These are phyloP conservation scores for Neocallimastix lanati DNA, from an alignment of 192 early-diverging fungal genomes.

Conservation along the genomic window DNA sequence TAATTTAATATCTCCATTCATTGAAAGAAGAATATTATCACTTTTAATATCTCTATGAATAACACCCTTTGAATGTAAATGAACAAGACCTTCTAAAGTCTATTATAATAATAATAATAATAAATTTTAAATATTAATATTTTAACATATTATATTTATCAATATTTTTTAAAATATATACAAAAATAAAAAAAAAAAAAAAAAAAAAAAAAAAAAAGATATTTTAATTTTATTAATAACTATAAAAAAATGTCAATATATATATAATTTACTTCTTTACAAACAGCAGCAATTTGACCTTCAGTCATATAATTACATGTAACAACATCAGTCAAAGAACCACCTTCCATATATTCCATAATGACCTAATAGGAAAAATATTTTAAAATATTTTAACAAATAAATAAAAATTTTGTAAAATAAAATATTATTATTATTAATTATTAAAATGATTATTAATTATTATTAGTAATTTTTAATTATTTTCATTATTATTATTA, in stretches of 20 bases:
- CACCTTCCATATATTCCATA: slow-evolving; percentile 87
- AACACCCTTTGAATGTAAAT: slow-evolving; percentile 52
- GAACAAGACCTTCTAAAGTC: slow-evolving; percentile 49
- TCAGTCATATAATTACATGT: slow-evolving; percentile 70
- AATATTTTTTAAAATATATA: no score
- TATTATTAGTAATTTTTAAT: no score
- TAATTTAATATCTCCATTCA: slow-evolving; percentile 65
- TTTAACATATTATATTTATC: no score
- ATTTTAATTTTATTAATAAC: neutral
- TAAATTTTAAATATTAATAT: slow-evolving; percentile 5
- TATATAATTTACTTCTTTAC: slow-evolving; percentile 49
- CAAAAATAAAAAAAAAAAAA: no score
- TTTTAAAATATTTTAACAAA: no score
- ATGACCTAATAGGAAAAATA: no score
- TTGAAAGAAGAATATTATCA: slow-evolving; percentile 70
- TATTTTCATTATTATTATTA: no score
- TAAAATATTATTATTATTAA: no score
- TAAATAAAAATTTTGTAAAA: no score
- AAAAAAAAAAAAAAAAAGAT: neutral
- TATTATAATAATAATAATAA: neutral
- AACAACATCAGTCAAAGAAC: slow-evolving; percentile 65
- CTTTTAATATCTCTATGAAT: slow-evolving; percentile 80
- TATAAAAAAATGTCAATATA: neutral
- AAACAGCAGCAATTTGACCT: slow-evolving; percentile 83
- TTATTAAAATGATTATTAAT: no score